Percentiles rank a stretch among this genome's conserved stretches.
These are phyloP conservation scores for Orbilia brochopaga DNA, from an alignment of 2,329 filamentous ascomycete genomes.

Conservation along the genomic window DNA sequence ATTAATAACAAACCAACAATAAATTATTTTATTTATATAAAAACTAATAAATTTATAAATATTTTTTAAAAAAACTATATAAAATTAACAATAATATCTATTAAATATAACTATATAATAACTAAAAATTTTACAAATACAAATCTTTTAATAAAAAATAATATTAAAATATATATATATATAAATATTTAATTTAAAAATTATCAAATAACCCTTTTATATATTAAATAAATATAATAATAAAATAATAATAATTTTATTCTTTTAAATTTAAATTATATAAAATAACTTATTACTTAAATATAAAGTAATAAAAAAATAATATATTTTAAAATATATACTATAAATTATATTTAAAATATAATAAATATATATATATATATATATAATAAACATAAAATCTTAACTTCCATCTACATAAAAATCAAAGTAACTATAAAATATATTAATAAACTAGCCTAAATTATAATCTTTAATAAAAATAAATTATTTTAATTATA, in stretches of 20 bases:
- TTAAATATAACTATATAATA: slow-evolving; percentile 17
- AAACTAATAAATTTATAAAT: too few relatives aligned
- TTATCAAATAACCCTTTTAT: slow-evolving; percentile 11
- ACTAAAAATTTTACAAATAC: slow-evolving; percentile 12
- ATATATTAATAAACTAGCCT: background rate
- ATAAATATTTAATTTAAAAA: background rate
- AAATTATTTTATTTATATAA: too few relatives aligned
- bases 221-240: slow-evolving; percentile 6
- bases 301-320: too few relatives aligned
- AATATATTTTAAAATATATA: too few relatives aligned
- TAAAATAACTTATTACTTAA: too few relatives aligned
- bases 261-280: slow-evolving; percentile 7
- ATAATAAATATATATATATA: too few relatives aligned
- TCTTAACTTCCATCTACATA: slow-evolving; percentile 15
- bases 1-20: too few relatives aligned
- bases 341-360: too few relatives aligned
- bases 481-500: slow-evolving; percentile 10
- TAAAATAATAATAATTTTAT: slow-evolving; percentile 7
- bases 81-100: slow-evolving; percentile 9
- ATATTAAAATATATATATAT: slow-evolving; percentile 8
- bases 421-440: slow-evolving; percentile 15
- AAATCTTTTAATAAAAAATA: slow-evolving; percentile 6
- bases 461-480: background rate
- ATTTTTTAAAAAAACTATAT: slow-evolving; percentile 22
- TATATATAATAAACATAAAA: slow-evolving; percentile 7